phyloP scores from a whole-genome alignment of 106 monocot species.

The Acanthochlamys bracteata region DNA sequence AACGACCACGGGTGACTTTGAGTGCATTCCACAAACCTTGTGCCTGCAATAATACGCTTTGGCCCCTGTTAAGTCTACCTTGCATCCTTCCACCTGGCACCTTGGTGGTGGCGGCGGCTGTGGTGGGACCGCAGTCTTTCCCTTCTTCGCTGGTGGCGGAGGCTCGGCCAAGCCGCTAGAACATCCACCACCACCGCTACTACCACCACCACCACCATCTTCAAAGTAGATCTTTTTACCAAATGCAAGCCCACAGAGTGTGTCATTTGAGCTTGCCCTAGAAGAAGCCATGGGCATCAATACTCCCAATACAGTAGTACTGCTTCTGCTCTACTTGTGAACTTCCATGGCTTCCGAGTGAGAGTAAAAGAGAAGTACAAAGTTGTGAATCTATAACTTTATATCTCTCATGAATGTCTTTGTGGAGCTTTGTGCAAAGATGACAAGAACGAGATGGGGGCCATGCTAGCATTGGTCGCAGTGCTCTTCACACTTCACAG shows the following conservation, averaged over 20 bases:
- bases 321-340: conserved; percentile 19
- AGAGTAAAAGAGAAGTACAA: neutral
- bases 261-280: conserved; percentile 22
- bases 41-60: conserved; percentile 67
- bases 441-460: no score
- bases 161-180: neutral
- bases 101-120: conserved; percentile 31
- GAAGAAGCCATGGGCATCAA: neutral
- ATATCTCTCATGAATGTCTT: no score
- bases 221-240: conserved; percentile 85
- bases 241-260: conserved; percentile 53
- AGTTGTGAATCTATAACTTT: no score
- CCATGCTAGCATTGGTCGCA: no score
- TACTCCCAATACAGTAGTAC: conserved; percentile 1
- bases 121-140: conserved; percentile 15
- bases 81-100: conserved; percentile 71
- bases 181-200: conserved; percentile 6
- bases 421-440: no score
- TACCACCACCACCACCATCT: conserved; percentile 29
- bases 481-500: no score
- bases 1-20: conserved; percentile 48
- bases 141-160: conserved; percentile 25
- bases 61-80: conserved; percentile 43
- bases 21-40: conserved; percentile 56
- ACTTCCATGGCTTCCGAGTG: conserved; percentile 2